These are phyloP conservation scores for Saturnispora kantuleensis DNA, from an alignment of 805 yeast species.

Conservation along the genomic window DNA sequence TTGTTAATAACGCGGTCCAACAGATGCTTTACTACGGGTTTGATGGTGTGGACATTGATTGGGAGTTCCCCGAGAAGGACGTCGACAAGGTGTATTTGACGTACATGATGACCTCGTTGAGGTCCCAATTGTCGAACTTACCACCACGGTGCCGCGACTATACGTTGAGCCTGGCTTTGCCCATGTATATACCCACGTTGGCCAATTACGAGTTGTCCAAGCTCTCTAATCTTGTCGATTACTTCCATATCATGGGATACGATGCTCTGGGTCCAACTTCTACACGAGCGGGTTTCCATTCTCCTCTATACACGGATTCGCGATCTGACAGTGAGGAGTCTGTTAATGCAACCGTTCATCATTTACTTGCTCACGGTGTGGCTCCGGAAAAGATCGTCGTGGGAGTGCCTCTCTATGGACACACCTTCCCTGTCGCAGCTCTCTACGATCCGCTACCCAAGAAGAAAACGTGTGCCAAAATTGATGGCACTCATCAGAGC, in stretches of 20 bases:
- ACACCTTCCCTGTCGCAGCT: constrained; percentile 19
- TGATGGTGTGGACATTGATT: constrained; percentile 90
- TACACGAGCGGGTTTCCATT: constrained; percentile 48
- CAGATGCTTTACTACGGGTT: constrained; percentile 49
- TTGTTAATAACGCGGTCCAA: constrained; percentile 40
- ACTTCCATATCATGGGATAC: constrained; percentile 88
- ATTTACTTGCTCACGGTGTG: constrained; percentile 21
- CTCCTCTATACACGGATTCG: constrained; percentile 42
- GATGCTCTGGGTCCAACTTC: constrained; percentile 83
- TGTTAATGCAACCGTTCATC: constrained; percentile 34
- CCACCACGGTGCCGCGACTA: constrained; percentile 23
- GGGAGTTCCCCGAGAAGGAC: constrained; percentile 67
- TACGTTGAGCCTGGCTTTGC: constrained; percentile 64
- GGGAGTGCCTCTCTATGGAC: constrained; percentile 87
- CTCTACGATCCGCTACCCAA: constrained; percentile 5
- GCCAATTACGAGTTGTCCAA: constrained; percentile 33
- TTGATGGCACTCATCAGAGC: constrained; percentile 9
- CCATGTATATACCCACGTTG: constrained; percentile 47
- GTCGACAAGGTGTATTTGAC: constrained; percentile 38
- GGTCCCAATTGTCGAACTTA: not conserved
- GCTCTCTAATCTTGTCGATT: constrained; percentile 50
- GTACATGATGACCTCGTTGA: constrained; percentile 28
- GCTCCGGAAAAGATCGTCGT: constrained; percentile 38
- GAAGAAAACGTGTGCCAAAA: constrained; percentile 18
- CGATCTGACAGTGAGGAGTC: constrained; percentile 9